Evolutionary conservation across 108 stramenopile species (phyloP).

Genomic region (Fistulifera solaris): DNA sequence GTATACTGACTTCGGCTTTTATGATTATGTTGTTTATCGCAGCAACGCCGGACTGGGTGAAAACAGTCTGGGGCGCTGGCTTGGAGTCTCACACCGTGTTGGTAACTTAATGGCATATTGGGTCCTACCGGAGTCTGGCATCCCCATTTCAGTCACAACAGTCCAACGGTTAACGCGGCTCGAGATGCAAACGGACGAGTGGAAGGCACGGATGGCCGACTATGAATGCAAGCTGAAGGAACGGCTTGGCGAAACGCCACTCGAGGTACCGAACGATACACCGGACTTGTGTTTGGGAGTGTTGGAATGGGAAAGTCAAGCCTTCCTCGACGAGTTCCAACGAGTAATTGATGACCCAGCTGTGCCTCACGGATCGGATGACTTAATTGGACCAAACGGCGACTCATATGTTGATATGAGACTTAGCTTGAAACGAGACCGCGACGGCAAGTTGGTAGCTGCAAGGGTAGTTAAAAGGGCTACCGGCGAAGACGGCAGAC

Average conservation of each 20-base stretch:
- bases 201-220: background rate
- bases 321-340: background rate
- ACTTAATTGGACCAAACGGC: background rate
- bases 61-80: conserved; percentile 15
- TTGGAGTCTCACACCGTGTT: conserved; percentile 15
- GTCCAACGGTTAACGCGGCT: conserved; percentile 14
- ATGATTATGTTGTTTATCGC: conserved; percentile 21
- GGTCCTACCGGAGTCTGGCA: conserved; percentile 12
- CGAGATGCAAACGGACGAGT: conserved; percentile 12
- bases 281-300: too few species aligned
- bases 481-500: conserved; percentile 18
- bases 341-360: conserved; percentile 1
- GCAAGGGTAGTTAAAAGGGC: conserved; percentile 14
- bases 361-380: background rate
- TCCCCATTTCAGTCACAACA: too few species aligned
- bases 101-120: conserved; percentile 24
- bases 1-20: conserved; percentile 30
- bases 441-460: conserved; percentile 6
- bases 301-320: too few species aligned
- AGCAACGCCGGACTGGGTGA: background rate
- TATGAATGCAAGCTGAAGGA: background rate
- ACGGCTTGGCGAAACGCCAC: background rate
- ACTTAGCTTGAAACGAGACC: conserved; percentile 1
- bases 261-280: too few species aligned
- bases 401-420: background rate